Base-by-base conservation (phyloP, 2,329 filamentous ascomycete genomes). In the Paecilomyces dactylethromorphus region DNA sequence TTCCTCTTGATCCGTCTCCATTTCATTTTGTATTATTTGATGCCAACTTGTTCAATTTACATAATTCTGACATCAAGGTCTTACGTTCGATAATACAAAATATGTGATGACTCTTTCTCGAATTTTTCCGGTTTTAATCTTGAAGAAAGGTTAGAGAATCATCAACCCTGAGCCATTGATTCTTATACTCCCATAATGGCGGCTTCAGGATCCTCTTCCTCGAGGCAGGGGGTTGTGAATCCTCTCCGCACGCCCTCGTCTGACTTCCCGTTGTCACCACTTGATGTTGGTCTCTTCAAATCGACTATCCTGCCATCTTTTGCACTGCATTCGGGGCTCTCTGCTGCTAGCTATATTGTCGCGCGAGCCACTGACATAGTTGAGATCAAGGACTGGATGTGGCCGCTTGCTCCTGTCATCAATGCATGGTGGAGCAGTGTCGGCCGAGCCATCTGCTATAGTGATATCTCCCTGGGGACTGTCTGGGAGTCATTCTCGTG, bases 351-450 rank as follows among this genome's bases (percentile, higher is more conserved):
- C 0, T 87, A 83, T 65, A 76, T 76, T 8, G 73, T 78, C 31
- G 80, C 80, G 0, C 75, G 82, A 24, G 76, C 79, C 55, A 83
- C 81, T 7, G 70, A 84, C 64, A 76, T 78, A n/a, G 78, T 82
- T 10, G 84, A 86, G 58, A 74, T 79, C n/a, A 87, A 87, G 65
- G 84, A 87, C 67, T 83, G 80, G 75, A 70, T 84, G 5, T 86
- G 83, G 83, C 81, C 83, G 0, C 71, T 76, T 3, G 81, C 76
- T 2, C 81, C 81, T 64, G 78, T 86, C 10, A 69, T 76, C 58
- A 86, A 84, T 66, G 83, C 82, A 6, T 86, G 84, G 84, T 86
- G 82, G 81, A 81, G 77, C 57, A 82, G 84, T 22, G 70, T 86
- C 50, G 82, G 83, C 13, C 74, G 77, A n/a, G 79, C 78, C 4